These are phyloP conservation scores for Podospora conica DNA, from an alignment of 495 filamentous ascomycete species.

Conservation along the genomic window DNA sequence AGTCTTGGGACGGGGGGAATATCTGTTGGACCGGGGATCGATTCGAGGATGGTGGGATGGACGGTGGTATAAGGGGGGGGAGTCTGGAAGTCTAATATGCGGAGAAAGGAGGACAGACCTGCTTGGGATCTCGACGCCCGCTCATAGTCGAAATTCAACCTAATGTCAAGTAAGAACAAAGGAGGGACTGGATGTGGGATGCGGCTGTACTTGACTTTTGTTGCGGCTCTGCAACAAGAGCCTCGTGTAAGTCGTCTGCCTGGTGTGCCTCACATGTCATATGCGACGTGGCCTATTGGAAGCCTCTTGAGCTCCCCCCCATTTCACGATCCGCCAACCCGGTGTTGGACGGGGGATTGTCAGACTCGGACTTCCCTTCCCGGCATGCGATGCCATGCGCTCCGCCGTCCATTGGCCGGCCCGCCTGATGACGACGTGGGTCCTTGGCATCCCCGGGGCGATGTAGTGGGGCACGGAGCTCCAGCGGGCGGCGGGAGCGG, in stretches of 20 bases:
- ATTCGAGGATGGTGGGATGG: background rate
- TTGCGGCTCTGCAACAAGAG: background rate
- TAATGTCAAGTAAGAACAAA: background rate
- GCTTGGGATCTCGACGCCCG: background rate
- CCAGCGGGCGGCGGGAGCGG: background rate
- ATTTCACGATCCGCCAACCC: too few relatives aligned
- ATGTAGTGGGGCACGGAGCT: background rate
- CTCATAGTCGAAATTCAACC: background rate
- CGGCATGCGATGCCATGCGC: background rate
- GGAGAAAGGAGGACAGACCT: background rate
- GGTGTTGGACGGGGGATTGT: background rate
- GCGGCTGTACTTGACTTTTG: background rate
- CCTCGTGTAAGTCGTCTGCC: too few relatives aligned
- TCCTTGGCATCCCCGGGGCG: background rate
- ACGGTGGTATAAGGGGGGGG: background rate
- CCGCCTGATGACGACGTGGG: background rate
- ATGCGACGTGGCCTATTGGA: background rate
- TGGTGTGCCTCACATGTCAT: background rate
- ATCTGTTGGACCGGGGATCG: background rate
- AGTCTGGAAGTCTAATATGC: background rate
- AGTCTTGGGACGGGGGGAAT: background rate
- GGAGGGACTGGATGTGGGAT: background rate
- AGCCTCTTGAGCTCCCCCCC: too few relatives aligned
- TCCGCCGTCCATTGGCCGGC: background rate
- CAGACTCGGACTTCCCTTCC: background rate